Evolutionary conservation across 164 flowering plant genomes (phyloP), one percentile per base, ranked within the genome.

Genomic region (Magnolia officinalis): DNA sequence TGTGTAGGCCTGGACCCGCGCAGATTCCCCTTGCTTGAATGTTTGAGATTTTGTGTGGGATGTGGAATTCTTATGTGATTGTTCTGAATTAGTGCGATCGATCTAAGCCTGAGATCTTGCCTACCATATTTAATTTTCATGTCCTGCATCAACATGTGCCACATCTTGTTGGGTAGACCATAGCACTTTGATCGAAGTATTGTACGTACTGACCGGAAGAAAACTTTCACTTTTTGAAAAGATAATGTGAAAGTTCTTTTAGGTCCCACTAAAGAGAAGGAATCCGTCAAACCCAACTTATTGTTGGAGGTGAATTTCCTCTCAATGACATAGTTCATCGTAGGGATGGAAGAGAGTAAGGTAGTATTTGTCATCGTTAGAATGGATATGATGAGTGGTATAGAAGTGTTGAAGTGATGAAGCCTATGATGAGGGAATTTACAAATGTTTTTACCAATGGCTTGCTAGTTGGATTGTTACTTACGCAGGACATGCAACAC

Each of bases 161-260:
- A 24, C 45, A 68, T 67, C 45, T 37, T 29, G 13, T 75, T 52
- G 19, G 71, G n/a, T 51, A 63, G 66, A 37, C 50, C 71, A 65
- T n/a, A 51, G 50, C 14, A 67, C 26, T 69, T 18, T 52, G 66
- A 58, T 31, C 9, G 67, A 11, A 26, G 18, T 13, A 20, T 63
- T 21, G 5, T 16, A 6, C 71, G 11, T 67, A 26, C 63, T n/a
- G 63, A 63, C n/a, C 4, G 0, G 9, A 66, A 55, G 45, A 10
- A 75, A 51, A 75, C 72, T 52, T 69, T 7, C 68, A 58, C 50
- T 14, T 68, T 69, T 67, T 9, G 6, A 8, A 3, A 50, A 2
- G 67, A 69, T 13, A 19, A 16, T 69, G 16, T 49, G 10, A 65
- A 65, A 18, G n/a, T 52, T 8, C 18, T 55, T 52, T 69, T 75